phyloP scores from a whole-genome alignment of 1,139 yeast genomes.

The Protomyces pachydermus region DNA sequence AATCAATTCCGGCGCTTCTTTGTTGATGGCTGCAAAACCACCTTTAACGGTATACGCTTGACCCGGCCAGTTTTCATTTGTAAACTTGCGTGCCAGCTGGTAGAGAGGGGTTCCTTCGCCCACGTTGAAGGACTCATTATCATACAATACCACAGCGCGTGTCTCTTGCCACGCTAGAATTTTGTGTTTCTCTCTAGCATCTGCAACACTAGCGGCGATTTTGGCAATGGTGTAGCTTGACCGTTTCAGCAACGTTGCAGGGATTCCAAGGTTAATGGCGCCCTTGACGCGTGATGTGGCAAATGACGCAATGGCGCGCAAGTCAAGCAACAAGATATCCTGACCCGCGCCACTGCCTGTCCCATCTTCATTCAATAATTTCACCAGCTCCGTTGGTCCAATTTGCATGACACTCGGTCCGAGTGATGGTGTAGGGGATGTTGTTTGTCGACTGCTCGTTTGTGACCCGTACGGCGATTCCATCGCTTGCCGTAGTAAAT shows the following conservation, averaged over 20 bases:
- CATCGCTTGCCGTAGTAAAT: not conserved
- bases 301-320: constrained; percentile 65
- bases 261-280: constrained; percentile 66
- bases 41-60: constrained; percentile 37
- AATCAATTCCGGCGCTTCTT: not conserved
- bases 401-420: not conserved
- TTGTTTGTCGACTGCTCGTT: not conserved
- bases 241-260: constrained; percentile 70
- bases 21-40: constrained; percentile 31
- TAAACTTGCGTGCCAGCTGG: constrained; percentile 32
- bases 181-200: not conserved
- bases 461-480: not conserved
- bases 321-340: constrained; percentile 45
- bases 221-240: constrained; percentile 48
- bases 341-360: not conserved
- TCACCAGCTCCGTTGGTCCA: not conserved
- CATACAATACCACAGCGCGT: constrained; percentile 51
- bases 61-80: constrained; percentile 37
- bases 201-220: constrained; percentile 1
- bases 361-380: not conserved
- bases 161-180: constrained; percentile 36
- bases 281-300: constrained; percentile 49
- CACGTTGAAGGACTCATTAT: constrained; percentile 35
- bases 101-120: constrained; percentile 25
- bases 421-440: not conserved